phyloP scores from a whole-genome alignment of 345 rosid genomes.

The Eucalyptus marginata region DNA sequence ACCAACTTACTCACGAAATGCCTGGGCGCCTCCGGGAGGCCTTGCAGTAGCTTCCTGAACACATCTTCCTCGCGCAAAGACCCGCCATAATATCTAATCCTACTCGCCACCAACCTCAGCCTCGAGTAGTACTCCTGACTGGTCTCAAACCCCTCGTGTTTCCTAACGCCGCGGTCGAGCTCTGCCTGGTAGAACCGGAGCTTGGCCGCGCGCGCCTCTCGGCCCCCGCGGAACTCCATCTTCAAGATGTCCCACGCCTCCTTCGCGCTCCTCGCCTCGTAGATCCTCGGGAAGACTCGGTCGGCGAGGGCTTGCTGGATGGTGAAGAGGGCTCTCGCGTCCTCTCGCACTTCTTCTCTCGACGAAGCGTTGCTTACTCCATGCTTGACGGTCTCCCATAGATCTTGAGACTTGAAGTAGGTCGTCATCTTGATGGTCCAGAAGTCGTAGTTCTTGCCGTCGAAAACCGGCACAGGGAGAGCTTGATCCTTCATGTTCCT shows the following conservation, averaged over 20 bases:
- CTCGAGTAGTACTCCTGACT: neutral
- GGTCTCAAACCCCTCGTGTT: neutral
- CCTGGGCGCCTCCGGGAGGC: neutral
- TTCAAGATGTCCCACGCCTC: neutral
- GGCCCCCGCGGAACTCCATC: neutral
- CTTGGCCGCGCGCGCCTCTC: neutral
- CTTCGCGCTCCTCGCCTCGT: neutral
- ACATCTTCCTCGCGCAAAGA: neutral
- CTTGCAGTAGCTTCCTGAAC: neutral
- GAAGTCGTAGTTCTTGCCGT: neutral
- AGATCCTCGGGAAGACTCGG: neutral
- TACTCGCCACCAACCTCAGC: neutral
- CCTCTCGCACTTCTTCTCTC: neutral
- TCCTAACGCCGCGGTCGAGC: neutral
- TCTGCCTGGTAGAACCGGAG: neutral
- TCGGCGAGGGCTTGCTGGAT: neutral
- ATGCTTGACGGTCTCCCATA: neutral
- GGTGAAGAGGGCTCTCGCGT: neutral
- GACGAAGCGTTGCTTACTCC: neutral
- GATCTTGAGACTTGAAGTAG: neutral
- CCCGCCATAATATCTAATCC: neutral
- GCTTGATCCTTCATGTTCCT: neutral
- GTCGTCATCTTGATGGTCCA: neutral
- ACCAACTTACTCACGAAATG: neutral
- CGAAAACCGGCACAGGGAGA: neutral